Evolutionary conservation across 2,329 filamentous ascomycete species (phyloP).

Genomic region (Trichoderma sp.): DNA sequence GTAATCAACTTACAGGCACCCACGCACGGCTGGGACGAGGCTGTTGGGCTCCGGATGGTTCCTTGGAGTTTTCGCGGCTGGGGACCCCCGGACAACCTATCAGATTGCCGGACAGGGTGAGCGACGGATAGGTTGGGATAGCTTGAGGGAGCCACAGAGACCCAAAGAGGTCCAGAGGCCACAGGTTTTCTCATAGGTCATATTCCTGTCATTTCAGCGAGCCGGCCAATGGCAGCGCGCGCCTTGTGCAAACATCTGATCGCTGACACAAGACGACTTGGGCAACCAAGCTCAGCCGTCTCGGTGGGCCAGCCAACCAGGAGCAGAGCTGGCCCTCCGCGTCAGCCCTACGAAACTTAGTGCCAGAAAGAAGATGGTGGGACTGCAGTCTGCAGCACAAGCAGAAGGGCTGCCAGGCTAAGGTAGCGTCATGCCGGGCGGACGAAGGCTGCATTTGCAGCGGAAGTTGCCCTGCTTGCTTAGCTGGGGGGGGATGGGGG

Average conservation of each 20-base stretch:
- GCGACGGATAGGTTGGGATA: background rate
- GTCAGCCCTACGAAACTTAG: slow-evolving; percentile 30
- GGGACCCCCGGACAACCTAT: slow-evolving; percentile 9
- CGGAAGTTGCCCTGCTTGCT: background rate
- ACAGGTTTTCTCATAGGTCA: slow-evolving; percentile 2
- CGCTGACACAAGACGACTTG: slow-evolving; percentile 16
- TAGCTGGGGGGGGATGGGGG: background rate
- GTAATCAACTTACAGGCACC: background rate
- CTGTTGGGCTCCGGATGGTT: slow-evolving; percentile 5
- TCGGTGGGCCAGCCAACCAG: slow-evolving; percentile 25
- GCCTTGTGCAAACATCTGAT: slow-evolving; percentile 16
- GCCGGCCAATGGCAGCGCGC: slow-evolving; percentile 13
- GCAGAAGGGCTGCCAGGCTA: slow-evolving; percentile 1
- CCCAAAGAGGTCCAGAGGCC: background rate
- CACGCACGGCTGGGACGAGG: slow-evolving; percentile 1
- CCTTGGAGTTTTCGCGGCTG: background rate
- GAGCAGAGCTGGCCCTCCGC: slow-evolving; percentile 21
- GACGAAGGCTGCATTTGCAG: background rate
- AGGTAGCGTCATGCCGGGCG: slow-evolving; percentile 10
- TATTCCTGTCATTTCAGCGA: slow-evolving; percentile 18
- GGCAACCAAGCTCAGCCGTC: slow-evolving; percentile 22
- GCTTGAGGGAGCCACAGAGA: slow-evolving; percentile 12
- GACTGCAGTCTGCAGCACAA: slow-evolving; percentile 15
- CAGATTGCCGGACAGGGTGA: slow-evolving; percentile 10
- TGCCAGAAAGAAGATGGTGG: slow-evolving; percentile 21